Percentiles rank a stretch among this genome's conserved stretches.
These are phyloP conservation scores for Herpetomonas samuelpessoai DNA, from an alignment of 208 protist species.

Conservation along the genomic window DNA sequence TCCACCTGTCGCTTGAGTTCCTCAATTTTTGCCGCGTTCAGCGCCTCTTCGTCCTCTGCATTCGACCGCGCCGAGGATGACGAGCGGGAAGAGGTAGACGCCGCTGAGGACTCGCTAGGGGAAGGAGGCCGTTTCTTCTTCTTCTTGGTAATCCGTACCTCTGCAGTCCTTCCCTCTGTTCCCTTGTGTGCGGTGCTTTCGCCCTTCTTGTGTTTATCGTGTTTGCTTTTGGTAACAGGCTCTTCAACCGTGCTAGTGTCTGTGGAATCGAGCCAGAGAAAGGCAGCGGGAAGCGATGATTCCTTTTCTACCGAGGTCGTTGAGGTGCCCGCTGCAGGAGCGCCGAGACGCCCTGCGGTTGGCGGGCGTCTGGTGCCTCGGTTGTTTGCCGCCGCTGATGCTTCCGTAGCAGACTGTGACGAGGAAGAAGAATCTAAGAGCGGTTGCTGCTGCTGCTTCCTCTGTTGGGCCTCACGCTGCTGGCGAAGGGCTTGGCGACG, in stretches of 20 bases:
- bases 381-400: constrained; percentile 2
- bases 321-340: background rate
- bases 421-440: too few relatives aligned
- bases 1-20: constrained; percentile 52
- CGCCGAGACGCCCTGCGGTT: constrained; percentile 10
- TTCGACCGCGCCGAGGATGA: constrained; percentile 1
- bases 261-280: background rate
- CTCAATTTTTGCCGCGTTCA: constrained; percentile 47
- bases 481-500: constrained; percentile 48
- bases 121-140: too few relatives aligned
- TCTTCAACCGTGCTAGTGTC: background rate
- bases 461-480: constrained; percentile 42
- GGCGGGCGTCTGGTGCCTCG: constrained; percentile 7
- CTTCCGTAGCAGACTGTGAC: too few relatives aligned
- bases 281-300: constrained; percentile 7
- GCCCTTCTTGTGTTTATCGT: too few relatives aligned
- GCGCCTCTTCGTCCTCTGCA: background rate
- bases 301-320: background rate
- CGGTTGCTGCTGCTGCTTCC: constrained; percentile 14
- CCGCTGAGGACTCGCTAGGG: too few relatives aligned
- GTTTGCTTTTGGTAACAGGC: too few relatives aligned
- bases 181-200: too few relatives aligned
- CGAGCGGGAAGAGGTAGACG: background rate
- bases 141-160: too few relatives aligned
- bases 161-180: too few relatives aligned